Conservation (phyloP, 805 yeast genomes). For the Kodamaea restingae region DNA sequence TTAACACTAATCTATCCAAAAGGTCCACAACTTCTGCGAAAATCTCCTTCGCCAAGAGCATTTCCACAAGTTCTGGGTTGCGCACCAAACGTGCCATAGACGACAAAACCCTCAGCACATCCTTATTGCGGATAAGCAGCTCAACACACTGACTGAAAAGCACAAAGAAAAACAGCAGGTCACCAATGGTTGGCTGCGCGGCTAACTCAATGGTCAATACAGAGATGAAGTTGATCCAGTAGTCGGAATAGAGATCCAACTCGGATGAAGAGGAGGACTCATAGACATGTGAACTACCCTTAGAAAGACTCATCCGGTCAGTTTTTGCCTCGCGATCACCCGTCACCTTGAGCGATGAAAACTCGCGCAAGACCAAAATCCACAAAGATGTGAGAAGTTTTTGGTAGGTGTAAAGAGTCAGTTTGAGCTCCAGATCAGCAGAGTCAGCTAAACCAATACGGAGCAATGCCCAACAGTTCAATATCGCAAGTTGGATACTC, state of each 20-base stretch:
- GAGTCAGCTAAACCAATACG: slow-evolving; percentile 29
- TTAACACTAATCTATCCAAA: slow-evolving; percentile 64
- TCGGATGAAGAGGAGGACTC: too few species aligned
- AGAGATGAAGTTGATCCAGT: slow-evolving; percentile 76
- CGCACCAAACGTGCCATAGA: slow-evolving; percentile 48
- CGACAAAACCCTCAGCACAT: slow-evolving; percentile 48
- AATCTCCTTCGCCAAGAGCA: slow-evolving; percentile 61
- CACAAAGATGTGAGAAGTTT: slow-evolving; percentile 68
- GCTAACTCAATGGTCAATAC: slow-evolving; percentile 68
- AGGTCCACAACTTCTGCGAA: slow-evolving; percentile 74
- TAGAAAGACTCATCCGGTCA: too few species aligned
- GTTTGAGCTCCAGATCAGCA: slow-evolving; percentile 40
- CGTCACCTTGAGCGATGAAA: slow-evolving; percentile 58
- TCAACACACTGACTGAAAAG: slow-evolving; percentile 82
- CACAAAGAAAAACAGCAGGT: slow-evolving; percentile 66
- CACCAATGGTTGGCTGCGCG: slow-evolving; percentile 46
- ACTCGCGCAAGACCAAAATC: slow-evolving; percentile 73
- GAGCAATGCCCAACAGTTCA: slow-evolving; percentile 72
- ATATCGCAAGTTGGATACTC: slow-evolving; percentile 54
- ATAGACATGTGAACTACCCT: too few species aligned
- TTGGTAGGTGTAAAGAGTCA: slow-evolving; percentile 53
- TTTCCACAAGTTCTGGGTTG: slow-evolving; percentile 51
- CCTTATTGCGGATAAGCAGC: slow-evolving; percentile 49
- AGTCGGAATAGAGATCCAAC: slow-evolving; percentile 46
- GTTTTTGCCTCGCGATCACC: too few species aligned